A percentile compares a stretch with the other conserved stretches of the same genome.
Conservation (phyloP, 305 asterid species). For the Rubia tinctorum region DNA sequence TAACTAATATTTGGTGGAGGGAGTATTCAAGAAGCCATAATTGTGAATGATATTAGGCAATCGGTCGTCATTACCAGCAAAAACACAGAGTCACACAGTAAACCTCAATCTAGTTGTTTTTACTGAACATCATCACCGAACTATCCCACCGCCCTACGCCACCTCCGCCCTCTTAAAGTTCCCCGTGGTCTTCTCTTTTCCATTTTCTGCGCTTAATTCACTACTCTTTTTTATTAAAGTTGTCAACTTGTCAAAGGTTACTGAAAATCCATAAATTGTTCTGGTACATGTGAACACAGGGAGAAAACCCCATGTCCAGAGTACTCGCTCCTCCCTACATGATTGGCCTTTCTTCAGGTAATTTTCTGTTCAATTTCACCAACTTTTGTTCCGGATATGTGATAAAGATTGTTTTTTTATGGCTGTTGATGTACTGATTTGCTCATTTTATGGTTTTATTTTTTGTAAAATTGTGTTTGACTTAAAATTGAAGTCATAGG, state of each 20-base stretch:
- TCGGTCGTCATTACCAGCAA: constrained; percentile 9
- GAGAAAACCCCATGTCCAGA: constrained; percentile 44
- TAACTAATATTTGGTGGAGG: too few relatives aligned
- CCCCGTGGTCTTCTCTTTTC: not conserved
- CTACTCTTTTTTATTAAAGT: not conserved
- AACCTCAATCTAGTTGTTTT: not conserved
- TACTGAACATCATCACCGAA: not conserved
- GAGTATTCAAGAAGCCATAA: too few relatives aligned
- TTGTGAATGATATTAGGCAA: too few relatives aligned
- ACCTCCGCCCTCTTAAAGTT: not conserved
- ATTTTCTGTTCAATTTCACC: constrained; percentile 13
- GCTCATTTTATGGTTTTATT: not conserved
- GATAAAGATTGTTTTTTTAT: not conserved
- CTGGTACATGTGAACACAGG: constrained; percentile 26
- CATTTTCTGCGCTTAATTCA: not conserved
- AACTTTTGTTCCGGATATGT: not conserved
- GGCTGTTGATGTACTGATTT: not conserved
- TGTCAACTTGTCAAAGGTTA: not conserved
- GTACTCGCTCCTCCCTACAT: constrained; percentile 22
- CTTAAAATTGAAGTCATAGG: not conserved
- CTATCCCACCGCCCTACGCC: constrained; percentile 1
- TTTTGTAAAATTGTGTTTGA: not conserved
- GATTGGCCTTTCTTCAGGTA: constrained; percentile 40
- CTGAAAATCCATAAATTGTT: not conserved
- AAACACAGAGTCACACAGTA: not conserved